Conservation (phyloP, 106 monocot genomes). For the Dactylorhiza incarnata region DNA sequence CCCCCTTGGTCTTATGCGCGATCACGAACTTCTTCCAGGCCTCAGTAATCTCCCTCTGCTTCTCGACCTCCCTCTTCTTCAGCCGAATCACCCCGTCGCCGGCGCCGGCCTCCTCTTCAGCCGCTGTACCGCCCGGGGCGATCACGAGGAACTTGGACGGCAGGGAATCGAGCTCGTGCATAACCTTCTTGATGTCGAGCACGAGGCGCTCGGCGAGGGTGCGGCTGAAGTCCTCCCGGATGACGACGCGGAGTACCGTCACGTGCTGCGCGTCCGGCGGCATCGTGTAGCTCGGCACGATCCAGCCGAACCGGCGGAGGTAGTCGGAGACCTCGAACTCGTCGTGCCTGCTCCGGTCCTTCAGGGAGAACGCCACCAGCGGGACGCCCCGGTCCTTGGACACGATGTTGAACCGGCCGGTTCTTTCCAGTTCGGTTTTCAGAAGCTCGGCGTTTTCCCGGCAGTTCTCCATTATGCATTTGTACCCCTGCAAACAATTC, state of each 20-base stretch:
- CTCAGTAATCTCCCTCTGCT: conserved; percentile 32
- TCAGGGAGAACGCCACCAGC: conserved; percentile 83
- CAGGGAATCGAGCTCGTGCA: conserved; percentile 57
- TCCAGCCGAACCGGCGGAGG: conserved; percentile 85
- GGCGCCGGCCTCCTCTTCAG: not conserved
- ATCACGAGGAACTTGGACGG: conserved; percentile 23
- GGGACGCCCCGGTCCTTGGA: conserved; percentile 93
- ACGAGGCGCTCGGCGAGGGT: conserved; percentile 82
- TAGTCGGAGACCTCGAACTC: conserved; percentile 83
- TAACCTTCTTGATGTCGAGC: conserved; percentile 58
- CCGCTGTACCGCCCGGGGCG: not conserved
- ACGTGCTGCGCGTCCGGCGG: conserved; percentile 80
- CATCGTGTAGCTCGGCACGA: conserved; percentile 96
- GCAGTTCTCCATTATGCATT: conserved; percentile 91
- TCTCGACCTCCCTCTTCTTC: conserved; percentile 28
- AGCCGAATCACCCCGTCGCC: not conserved
- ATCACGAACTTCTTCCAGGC: conserved; percentile 48
- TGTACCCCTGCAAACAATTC: conserved; percentile 49
- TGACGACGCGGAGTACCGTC: conserved; percentile 74
- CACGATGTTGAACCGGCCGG: conserved; percentile 64
- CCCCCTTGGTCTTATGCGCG: conserved; percentile 60
- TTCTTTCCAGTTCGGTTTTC: conserved; percentile 52
- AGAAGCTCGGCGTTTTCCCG: conserved; percentile 69
- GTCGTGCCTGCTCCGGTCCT: conserved; percentile 49
- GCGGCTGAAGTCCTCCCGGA: conserved; percentile 89